Base-by-base conservation (phyloP, 768 basidiomycete genomes). In the Hygrocybe coccinea region DNA sequence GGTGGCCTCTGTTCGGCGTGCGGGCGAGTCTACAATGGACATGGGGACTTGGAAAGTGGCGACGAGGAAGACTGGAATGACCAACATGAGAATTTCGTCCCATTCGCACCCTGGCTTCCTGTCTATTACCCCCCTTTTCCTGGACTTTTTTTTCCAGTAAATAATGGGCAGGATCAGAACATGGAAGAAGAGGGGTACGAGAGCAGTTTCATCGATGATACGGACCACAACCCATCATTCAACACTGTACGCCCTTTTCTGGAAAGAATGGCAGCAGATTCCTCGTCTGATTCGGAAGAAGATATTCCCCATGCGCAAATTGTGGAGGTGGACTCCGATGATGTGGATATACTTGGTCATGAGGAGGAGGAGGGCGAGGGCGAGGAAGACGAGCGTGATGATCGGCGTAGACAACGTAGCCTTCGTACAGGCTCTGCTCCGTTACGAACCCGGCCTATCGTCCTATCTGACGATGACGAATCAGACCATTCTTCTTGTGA, bases 1-100 rank as follows among this genome's bases (percentile, higher is more conserved):
- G 82, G 76, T 57, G 86, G 86, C 1, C 65, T 76, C 19, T 92
- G 90, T 63, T 76, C 82, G 3, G 63, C 64, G 10, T 91, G 90
- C 60, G 74, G 78, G 25, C 77, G 87, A 34, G 67, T 66, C 17
- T 89, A 89, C 62, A 73, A 72, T 2, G 85, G 81, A 1, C 86
- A 86, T 47, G 71, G 63, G 4, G 29, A 36, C 25, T 2, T 29
- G 33, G 49, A 33, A n/a, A 33, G 34, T 50, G 48, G 33, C 19
- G 5, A 86, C 49, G 71, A 63, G 44, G 59, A 64, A n/a, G n/a
- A 53, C 35, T 11, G 37, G 49, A 64, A 54, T 29, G 34, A 25
- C 19, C 41, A n/a, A n/a, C n/a, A 61, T n/a, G 67, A 52, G 21
- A 55, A 57, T 38, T 58, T 37, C 34, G 52, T 54, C 36, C 50